Evolutionary conservation across 768 basidiomycete species (phyloP).

Genomic region (Stropharia rugosoannulata): DNA sequence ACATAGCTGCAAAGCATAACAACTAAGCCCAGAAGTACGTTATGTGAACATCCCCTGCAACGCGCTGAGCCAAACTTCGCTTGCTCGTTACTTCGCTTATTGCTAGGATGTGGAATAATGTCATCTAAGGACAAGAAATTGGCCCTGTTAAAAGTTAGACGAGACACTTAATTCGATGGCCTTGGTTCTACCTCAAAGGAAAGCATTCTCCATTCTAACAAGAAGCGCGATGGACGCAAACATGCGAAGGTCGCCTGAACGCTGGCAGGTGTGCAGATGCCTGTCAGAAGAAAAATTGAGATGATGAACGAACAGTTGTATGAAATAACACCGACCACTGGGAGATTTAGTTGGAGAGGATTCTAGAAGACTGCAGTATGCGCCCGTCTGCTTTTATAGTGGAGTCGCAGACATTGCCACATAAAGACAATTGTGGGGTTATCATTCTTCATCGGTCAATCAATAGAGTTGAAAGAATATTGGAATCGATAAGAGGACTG

Average conservation of each 20-base stretch:
- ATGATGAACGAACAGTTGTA: background rate
- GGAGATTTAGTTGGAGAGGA: conserved; percentile 3
- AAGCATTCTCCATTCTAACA: conserved; percentile 56
- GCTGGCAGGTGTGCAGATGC: conserved; percentile 45
- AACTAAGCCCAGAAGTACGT: background rate
- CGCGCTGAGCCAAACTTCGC: conserved; percentile 69
- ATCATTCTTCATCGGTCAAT: conserved; percentile 22
- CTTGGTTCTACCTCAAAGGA: conserved; percentile 46
- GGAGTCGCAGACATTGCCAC: background rate
- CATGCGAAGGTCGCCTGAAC: conserved; percentile 53
- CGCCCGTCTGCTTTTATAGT: conserved; percentile 9
- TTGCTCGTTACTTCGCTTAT: conserved; percentile 74
- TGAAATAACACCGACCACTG: background rate
- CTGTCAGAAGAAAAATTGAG: background rate
- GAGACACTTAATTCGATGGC: conserved; percentile 1
- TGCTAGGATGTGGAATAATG: conserved; percentile 63
- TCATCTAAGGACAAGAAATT: conserved; percentile 35
- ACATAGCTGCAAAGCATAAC: background rate
- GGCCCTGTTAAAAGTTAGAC: conserved; percentile 17
- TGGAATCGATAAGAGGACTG: conserved; percentile 13
- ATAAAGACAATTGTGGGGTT: conserved; percentile 7
- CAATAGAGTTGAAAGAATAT: conserved; percentile 8
- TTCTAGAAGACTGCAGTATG: background rate
- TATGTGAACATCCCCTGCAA: conserved; percentile 43
- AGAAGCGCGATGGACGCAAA: conserved; percentile 78